Evolutionary conservation across 371 early-diverging fungal species (phyloP).

Genomic region (Mucor lusitanicus): DNA sequence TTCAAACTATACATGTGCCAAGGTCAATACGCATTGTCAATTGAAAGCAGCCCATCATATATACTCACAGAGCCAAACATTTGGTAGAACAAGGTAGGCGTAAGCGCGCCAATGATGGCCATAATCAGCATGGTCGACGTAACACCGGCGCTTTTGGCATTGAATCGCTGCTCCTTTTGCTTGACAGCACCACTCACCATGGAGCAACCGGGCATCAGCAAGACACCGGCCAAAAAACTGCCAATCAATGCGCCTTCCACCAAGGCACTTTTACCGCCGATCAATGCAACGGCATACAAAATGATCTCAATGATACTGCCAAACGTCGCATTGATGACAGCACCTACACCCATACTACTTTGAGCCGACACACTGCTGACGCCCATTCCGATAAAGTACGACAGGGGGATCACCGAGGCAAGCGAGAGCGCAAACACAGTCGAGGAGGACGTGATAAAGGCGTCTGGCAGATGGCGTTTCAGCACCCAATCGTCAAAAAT

Average conservation of each 20-base stretch:
- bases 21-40: background rate
- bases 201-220: constrained; percentile 90
- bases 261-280: constrained; percentile 82
- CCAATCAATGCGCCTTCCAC: constrained; percentile 95
- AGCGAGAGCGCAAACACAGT: constrained; percentile 83
- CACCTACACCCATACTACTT: constrained; percentile 87
- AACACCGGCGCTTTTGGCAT: constrained; percentile 93
- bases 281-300: constrained; percentile 86
- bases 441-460: constrained; percentile 58
- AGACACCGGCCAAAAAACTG: constrained; percentile 84
- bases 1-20: constrained; percentile 51
- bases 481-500: constrained; percentile 83
- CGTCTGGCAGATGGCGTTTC: constrained; percentile 47
- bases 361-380: constrained; percentile 95
- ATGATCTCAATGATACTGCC: constrained; percentile 96
- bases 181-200: constrained; percentile 94
- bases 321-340: constrained; percentile 97
- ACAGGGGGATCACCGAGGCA: constrained; percentile 88
- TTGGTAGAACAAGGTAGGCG: constrained; percentile 93
- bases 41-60: background rate
- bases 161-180: constrained; percentile 91
- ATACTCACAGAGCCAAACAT: constrained; percentile 77
- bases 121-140: constrained; percentile 94
- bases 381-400: constrained; percentile 97
- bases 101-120: constrained; percentile 90